Evolutionary conservation across 225 moss, liverwort and hornwort species (phyloP), one percentile per base, ranked within the genome.

Genomic region (Pseudoscleropodium purum): DNA sequence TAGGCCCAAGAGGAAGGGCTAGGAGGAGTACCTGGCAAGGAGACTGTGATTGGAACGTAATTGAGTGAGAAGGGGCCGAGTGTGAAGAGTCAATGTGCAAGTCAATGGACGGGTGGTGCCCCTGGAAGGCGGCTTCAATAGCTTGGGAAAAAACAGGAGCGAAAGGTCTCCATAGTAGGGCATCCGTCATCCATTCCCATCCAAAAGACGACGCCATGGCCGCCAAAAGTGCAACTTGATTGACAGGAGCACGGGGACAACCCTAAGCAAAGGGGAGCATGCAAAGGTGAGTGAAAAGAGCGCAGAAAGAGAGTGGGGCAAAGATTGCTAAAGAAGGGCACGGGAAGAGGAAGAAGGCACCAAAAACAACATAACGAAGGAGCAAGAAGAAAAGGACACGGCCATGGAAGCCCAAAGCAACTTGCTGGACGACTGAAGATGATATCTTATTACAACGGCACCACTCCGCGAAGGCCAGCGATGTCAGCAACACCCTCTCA

Each of bases 131-230:
- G 20, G 90, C 90, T 89, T 95, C 95, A 41, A 95, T 91, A 43
- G 75, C 66, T 36, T 87, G 79, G 20, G 90, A 93, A 63, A 88
- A 90, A 25, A 87, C 87, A n/a, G 93, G 70, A 34, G 18, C 31
- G 62, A 89, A 95, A 8, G 93, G 91, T 84, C 79, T 89, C 95
- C 95, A 95, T 5, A 90, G 84, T 31, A 92, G 64, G 23, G 92
- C 90, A 82, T 95, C 95, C 14, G 92, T 94, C 87, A 92, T 63
- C 95, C 95, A 95, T 85, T 95, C 93, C 95, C 95, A 95, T 69
- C 67, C 87, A 45, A 85, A 80, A n/a, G 88, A 54, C 90, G 75
- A 83, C 52, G 86, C 61, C 86, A 80, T 91, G 80, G 73, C 79
- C n/a, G 20, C 61, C 69, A 20, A 6, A 24, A 47, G 82, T 17